Evolutionary conservation across 148 eudicot genomes (phyloP).

Genomic region (Simmondsia chinensis): DNA sequence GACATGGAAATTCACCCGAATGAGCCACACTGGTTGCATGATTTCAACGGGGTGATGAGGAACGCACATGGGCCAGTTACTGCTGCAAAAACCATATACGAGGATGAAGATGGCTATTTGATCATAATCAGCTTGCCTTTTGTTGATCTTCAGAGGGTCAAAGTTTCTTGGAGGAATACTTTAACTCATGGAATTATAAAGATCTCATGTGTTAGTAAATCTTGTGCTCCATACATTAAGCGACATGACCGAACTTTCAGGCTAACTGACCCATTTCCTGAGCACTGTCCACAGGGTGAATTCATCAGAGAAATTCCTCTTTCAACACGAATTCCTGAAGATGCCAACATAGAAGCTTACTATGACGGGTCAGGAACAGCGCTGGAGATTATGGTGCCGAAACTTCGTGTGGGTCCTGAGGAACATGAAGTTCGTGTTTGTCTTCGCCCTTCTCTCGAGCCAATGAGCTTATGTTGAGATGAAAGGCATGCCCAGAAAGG

Average conservation of each 20-base stretch:
- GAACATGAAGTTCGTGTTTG: constrained; percentile 56
- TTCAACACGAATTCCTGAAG: constrained; percentile 45
- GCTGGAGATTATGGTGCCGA: constrained; percentile 56
- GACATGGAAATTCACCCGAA: constrained; percentile 28
- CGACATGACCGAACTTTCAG: constrained; percentile 45
- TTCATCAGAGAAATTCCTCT: constrained; percentile 40
- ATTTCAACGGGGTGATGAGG: constrained; percentile 48
- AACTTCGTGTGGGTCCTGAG: constrained; percentile 34
- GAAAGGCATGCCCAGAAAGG: no score
- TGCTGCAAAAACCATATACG: constrained; percentile 49
- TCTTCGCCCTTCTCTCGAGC: constrained; percentile 44
- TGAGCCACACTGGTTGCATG: constrained; percentile 35
- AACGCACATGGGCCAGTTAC: constrained; percentile 43
- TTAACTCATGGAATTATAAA: constrained; percentile 40
- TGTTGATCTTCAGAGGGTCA: constrained; percentile 35
- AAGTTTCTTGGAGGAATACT: constrained; percentile 58
- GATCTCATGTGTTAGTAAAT: constrained; percentile 39
- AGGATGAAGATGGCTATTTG: constrained; percentile 43
- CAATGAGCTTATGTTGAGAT: constrained; percentile 20
- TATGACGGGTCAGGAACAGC: constrained; percentile 39
- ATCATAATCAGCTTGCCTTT: constrained; percentile 47
- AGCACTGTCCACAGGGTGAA: constrained; percentile 55
- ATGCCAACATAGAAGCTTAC: constrained; percentile 50
- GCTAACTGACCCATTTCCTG: constrained; percentile 38
- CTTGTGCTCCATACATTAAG: constrained; percentile 31